phyloP scores from a whole-genome alignment of 306 rosid genomes.

The Pueraria montana region DNA sequence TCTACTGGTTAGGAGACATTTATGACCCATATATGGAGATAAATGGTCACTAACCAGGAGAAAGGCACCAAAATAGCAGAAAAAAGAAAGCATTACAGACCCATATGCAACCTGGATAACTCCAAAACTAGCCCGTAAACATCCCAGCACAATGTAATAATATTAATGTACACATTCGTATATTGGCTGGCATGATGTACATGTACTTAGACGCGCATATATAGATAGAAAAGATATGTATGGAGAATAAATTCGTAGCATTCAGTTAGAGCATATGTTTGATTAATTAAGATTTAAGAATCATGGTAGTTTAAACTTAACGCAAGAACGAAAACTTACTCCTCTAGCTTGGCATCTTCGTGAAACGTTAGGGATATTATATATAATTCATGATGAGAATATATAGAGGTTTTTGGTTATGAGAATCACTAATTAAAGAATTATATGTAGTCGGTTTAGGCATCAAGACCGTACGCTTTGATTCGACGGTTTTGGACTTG shows the following conservation, averaged over 20 bases:
- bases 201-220: background rate
- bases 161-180: slow-evolving; percentile 1
- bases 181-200: slow-evolving; percentile 1
- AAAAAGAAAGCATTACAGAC: no score
- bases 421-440: background rate
- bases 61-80: no score
- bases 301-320: background rate
- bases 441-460: background rate
- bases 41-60: no score
- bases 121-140: no score
- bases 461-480: slow-evolving; percentile 30
- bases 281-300: slow-evolving; percentile 26
- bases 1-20: no score
- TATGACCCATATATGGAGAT: no score
- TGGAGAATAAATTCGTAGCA: slow-evolving; percentile 38
- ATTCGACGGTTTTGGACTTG: background rate
- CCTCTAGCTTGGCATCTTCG: slow-evolving; percentile 35
- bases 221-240: background rate
- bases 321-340: slow-evolving; percentile 17
- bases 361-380: slow-evolving; percentile 3
- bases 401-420: background rate
- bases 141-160: no score
- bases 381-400: slow-evolving; percentile 14
- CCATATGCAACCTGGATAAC: no score
- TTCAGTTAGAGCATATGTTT: slow-evolving; percentile 1